phyloP scores from a whole-genome alignment of 75 land plant species.

The Pinus albicaulis region DNA sequence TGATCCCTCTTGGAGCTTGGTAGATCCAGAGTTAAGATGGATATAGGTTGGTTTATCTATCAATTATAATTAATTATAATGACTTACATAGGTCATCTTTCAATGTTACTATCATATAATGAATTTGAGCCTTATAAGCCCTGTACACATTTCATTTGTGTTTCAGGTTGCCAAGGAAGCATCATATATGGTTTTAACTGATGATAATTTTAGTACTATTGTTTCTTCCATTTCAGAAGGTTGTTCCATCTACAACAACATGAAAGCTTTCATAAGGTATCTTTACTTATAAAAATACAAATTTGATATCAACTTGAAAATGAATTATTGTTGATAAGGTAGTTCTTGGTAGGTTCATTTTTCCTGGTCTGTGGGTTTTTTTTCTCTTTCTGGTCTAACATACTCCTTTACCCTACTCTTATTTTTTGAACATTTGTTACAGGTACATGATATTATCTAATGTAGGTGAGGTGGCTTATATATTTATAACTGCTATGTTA shows the following conservation, averaged over 20 bases:
- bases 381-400: not conserved
- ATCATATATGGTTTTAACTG: conserved; percentile 88
- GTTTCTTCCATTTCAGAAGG: conserved; percentile 89
- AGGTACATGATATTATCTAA: conserved; percentile 99
- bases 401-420: not conserved
- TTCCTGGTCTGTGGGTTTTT: not conserved
- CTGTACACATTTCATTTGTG: not conserved
- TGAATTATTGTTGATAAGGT: no score
- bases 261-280: conserved; percentile 95
- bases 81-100: not conserved
- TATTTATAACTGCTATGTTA: conserved; percentile 87
- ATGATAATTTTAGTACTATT: conserved; percentile 90
- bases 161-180: conserved; percentile 81
- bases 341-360: no score
- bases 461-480: conserved; percentile 88
- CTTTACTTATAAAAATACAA: not conserved
- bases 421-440: not conserved
- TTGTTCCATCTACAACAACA: conserved; percentile 86
- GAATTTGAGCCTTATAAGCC: not conserved
- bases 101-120: not conserved
- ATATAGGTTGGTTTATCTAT: no score
- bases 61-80: not conserved
- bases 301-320: no score
- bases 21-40: no score
- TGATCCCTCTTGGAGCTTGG: no score